phyloP scores from a whole-genome alignment of 768 basidiomycete genomes.

The Pulveroboletus sp. region DNA sequence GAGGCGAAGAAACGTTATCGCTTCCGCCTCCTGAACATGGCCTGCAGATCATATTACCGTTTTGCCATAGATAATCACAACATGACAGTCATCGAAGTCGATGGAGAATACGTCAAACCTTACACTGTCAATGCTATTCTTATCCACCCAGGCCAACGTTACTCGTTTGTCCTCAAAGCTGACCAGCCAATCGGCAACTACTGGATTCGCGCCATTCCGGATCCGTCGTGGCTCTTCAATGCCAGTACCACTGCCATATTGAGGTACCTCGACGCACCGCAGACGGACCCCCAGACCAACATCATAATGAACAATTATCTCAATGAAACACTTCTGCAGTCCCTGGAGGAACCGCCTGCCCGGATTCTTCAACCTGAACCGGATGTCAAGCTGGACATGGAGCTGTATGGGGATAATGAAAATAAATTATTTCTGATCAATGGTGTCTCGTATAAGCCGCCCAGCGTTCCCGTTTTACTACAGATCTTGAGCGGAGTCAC shows the following conservation, averaged over 20 bases:
- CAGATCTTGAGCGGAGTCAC: conserved; percentile 42
- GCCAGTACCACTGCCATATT: conserved; percentile 44
- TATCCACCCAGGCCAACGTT: conserved; percentile 50
- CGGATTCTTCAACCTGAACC: conserved; percentile 37
- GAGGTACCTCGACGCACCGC: conserved; percentile 38
- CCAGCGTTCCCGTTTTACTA: conserved; percentile 41
- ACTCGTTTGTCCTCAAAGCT: conserved; percentile 43
- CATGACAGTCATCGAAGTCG: conserved; percentile 47
- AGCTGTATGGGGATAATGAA: conserved; percentile 27
- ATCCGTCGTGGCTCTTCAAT: conserved; percentile 27
- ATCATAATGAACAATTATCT: conserved; percentile 19
- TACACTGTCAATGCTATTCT: conserved; percentile 37
- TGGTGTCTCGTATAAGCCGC: conserved; percentile 34
- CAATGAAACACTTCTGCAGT: conserved; percentile 36
- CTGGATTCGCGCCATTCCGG: conserved; percentile 41
- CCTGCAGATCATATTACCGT: conserved; percentile 40
- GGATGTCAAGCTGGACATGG: conserved; percentile 38
- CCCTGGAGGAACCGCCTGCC: conserved; percentile 34
- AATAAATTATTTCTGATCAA: conserved; percentile 31
- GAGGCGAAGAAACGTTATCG: too few relatives aligned
- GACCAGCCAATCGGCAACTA: conserved; percentile 38
- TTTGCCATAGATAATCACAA: conserved; percentile 46
- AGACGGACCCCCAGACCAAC: conserved; percentile 32
- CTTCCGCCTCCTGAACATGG: conserved; percentile 39
- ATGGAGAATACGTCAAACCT: conserved; percentile 38